Base-by-base conservation (phyloP, 1,284 basidiomycete species). In the Boletellus deceptivus region DNA sequence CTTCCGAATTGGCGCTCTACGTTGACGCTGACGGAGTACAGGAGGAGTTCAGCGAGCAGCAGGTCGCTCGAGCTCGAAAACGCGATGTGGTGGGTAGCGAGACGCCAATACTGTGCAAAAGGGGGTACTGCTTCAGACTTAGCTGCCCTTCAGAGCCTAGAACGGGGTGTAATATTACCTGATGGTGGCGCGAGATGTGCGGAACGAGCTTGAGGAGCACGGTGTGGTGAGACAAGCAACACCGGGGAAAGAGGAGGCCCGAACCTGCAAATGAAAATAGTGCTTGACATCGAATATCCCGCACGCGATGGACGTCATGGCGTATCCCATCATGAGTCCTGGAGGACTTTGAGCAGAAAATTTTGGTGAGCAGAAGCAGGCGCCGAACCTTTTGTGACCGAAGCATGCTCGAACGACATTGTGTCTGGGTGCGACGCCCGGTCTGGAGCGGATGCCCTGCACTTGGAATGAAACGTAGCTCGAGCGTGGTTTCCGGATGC, bases 1-100 rank as follows among this genome's bases (percentile, higher is more conserved):
- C 84, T 86, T 2, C 94, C 94, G 63, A 94, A 96, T 36, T 84
- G 82, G 49, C 94, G 78, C 65, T 98, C 94, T 39, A 96, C 78
- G 22, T 80, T 79, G 2, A 91, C 70, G 1, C 82, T 83, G 20
- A 84, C 76, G 62, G 84, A 82, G 70, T 87, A 95, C 3, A 97
- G 70, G 14, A 94, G 59, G 22, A 95, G 62, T 56, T 89, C 83
- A 1, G 82, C 83, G 42, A 96, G 66, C 46, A 97, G 79, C 29
- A 98, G 76, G 64, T 96, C 92, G 52, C 88, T 88, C 0, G 89
- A 93, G 66, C 86, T 94, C 5, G 84, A 79, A 64, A 89, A 96
- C 2, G 84, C 87, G 17, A 92, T 59, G 51, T 91, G 88, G 64
- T 93, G 88, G 4, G 78, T 72, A 11, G 83, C 60, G 8, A 96